Percentiles rank a stretch among this genome's conserved stretches.
phyloP scores from a whole-genome alignment of 305 asterid genomes.

The Rubia occidens region DNA sequence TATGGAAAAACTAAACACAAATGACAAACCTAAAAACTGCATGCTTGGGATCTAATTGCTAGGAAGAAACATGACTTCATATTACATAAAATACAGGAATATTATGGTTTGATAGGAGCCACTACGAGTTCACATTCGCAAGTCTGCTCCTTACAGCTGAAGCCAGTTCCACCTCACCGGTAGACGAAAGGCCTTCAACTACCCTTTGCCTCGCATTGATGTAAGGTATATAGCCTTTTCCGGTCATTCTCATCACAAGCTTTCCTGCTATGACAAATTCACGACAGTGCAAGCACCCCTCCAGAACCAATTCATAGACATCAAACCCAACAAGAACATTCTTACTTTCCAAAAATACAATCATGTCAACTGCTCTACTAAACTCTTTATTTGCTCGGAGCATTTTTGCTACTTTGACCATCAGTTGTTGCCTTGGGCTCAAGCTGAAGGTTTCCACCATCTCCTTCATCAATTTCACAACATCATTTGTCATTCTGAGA shows the following conservation, averaged over 20 bases:
- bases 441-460: slow-evolving; percentile 46
- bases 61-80: background rate
- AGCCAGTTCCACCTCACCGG: slow-evolving; percentile 57
- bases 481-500: slow-evolving; percentile 34
- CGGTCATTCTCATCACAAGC: slow-evolving; percentile 47
- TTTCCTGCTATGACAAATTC: slow-evolving; percentile 55
- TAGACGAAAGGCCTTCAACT: slow-evolving; percentile 49
- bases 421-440: slow-evolving; percentile 51
- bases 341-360: slow-evolving; percentile 44
- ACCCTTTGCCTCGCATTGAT: slow-evolving; percentile 53
- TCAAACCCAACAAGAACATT: slow-evolving; percentile 52
- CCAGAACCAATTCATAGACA: slow-evolving; percentile 51
- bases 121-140: slow-evolving; percentile 46
- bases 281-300: slow-evolving; percentile 52
- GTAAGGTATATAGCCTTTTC: slow-evolving; percentile 61
- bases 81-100: background rate
- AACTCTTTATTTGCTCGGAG: slow-evolving; percentile 53
- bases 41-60: background rate
- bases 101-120: background rate
- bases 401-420: slow-evolving; percentile 42
- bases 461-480: slow-evolving; percentile 41
- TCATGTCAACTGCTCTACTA: slow-evolving; percentile 55
- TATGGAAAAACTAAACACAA: background rate
- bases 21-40: background rate
- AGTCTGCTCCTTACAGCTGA: slow-evolving; percentile 49